Base-by-base conservation (phyloP, 169 alveolate genomes). In the Plasmodium fragile region DNA sequence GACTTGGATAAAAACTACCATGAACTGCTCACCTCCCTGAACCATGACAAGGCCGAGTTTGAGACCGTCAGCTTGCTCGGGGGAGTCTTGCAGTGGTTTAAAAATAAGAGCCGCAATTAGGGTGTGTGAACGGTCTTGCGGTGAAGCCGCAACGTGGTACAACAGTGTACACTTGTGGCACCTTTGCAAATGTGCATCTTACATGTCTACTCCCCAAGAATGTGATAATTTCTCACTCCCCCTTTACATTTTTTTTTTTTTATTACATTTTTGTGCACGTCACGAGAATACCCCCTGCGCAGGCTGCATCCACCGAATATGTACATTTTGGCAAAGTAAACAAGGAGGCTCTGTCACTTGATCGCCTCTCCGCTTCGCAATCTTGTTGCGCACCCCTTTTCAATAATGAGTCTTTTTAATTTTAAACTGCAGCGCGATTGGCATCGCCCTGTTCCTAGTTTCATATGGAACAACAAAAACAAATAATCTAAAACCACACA, bases 51-150 rank as follows among this genome's bases (percentile, higher is more conserved):
- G 28, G 30, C 13, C 7, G 49, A 91, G 45, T 81, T 91, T 22
- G 94, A 91, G 70, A 70, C 92, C 6, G 92, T 91, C 22, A 91
- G 92, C 59, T 28, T 81, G 13, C 52, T 91, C 28, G 94, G 94
- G 13, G 94, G 94, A 5, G 39, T 91, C 39, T 18, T 91, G 39
- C 94, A 91, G 34, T 91, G 94, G 94, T 91, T 80, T 71, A 91
- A 91, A 81, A 81, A 91, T 81, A 91, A 91, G 82, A 91, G 92
- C 30, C 52, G 94, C 73, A 71, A 52, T 72, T 91, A 81, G 52
- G 11, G 55, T 13, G 18, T 18, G 36, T 6, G 34, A n/a, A 7
- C 30, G 36, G 41, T 1, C 32, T 11, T 5, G n/a, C n/a, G 43
- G 6, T 4, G 43, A 6, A 41, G 52, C 16, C 52, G 52, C 52